phyloP scores from a whole-genome alignment of 139 green algal species.

The Coccomyxa sp. region DNA sequence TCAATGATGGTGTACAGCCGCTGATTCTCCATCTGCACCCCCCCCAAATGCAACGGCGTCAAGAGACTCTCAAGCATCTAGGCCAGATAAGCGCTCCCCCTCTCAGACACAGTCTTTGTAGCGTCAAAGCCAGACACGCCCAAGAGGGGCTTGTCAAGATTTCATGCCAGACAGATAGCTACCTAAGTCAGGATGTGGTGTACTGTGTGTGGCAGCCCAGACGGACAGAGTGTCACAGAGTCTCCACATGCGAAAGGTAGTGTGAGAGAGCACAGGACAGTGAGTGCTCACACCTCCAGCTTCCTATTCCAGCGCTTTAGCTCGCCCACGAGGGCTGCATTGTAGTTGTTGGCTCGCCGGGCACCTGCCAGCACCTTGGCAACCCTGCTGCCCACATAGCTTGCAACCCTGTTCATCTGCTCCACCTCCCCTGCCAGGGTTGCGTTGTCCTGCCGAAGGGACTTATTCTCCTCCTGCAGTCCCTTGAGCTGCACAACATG shows the following conservation, averaged over 20 bases:
- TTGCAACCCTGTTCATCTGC: slow-evolving; percentile 8
- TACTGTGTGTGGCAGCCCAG: neutral
- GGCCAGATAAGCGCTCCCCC: no score
- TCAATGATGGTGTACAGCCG: slow-evolving; percentile 17
- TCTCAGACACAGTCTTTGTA: no score
- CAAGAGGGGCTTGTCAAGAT: no score
- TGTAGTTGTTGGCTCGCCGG: slow-evolving; percentile 3
- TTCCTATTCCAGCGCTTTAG: slow-evolving; percentile 19
- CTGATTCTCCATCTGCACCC: slow-evolving; percentile 4
- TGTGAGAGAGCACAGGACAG: neutral
- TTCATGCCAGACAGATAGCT: no score
- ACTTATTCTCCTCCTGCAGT: neutral
- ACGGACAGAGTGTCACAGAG: neutral
- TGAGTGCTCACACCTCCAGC: slow-evolving; percentile 7
- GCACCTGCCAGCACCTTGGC: slow-evolving; percentile 13
- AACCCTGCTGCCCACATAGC: slow-evolving; percentile 4
- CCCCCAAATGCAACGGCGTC: no score
- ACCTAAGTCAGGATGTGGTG: neutral
- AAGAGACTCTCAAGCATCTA: no score
- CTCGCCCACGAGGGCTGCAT: slow-evolving; percentile 7
- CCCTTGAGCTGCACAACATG: neutral
- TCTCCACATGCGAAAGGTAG: neutral
- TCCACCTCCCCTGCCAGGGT: slow-evolving; percentile 4
- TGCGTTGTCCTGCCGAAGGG: neutral
- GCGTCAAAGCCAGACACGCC: no score